Percentiles rank a stretch among this genome's conserved stretches.
Conservation (phyloP, 2,329 filamentous ascomycete genomes). For the Penicillium sp. region DNA sequence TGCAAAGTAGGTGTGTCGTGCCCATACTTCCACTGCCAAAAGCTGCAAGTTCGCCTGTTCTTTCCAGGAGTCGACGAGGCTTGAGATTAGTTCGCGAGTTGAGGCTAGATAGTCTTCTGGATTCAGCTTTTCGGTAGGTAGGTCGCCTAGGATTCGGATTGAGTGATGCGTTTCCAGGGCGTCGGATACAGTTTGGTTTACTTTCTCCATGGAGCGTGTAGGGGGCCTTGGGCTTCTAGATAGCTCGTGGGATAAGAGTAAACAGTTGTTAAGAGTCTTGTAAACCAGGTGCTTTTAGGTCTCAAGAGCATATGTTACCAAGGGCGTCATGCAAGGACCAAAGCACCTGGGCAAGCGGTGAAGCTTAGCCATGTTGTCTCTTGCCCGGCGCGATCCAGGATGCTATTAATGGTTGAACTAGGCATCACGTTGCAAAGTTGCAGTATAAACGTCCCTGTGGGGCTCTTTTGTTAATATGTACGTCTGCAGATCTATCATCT, state of each 20-base stretch:
- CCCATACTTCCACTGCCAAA: neutral
- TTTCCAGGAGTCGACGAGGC: neutral
- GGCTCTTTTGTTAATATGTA: neutral
- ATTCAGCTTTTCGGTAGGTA: neutral
- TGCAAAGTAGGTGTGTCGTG: slow-evolving; percentile 1
- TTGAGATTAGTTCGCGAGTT: neutral
- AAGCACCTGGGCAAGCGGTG: neutral
- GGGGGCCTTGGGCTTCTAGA: neutral
- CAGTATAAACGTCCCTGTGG: too few relatives aligned
- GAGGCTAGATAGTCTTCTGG: neutral
- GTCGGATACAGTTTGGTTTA: neutral
- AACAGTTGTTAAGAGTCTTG: neutral
- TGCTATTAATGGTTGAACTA: too few relatives aligned
- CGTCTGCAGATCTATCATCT: neutral
- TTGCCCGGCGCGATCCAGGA: neutral
- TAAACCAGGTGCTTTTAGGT: neutral
- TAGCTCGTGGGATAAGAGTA: neutral
- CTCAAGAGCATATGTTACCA: neutral
- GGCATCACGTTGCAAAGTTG: too few relatives aligned
- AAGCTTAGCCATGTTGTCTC: neutral
- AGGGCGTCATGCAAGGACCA: neutral
- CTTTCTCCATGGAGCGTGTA: slow-evolving; percentile 2
- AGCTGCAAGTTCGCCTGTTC: neutral
- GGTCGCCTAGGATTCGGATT: slow-evolving; percentile 3
- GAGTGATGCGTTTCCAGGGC: neutral